Base-by-base conservation (phyloP, 1,284 basidiomycete species). In the Schizophyllum commune region DNA sequence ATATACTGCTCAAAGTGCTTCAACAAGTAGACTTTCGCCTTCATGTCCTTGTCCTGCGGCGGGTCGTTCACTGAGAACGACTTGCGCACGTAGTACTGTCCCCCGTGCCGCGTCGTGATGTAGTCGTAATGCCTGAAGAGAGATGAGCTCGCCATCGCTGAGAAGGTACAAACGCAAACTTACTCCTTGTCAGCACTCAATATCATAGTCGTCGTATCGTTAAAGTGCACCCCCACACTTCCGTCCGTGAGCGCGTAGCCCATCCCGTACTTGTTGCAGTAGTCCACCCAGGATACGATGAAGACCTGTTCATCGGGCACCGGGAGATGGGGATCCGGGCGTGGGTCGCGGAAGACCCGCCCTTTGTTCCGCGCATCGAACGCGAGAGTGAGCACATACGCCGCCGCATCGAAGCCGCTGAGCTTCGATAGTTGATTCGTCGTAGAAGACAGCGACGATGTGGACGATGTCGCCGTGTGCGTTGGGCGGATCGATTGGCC, bases 211-310 rank as follows among this genome's bases (percentile, higher is more conserved):
- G 94, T 93, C 68, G 90, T 93, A 73, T 99, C 96, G 69, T 98
- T 97, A 77, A 98, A 98, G 75, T 98, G 89, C 20, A 98, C 92
- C 7, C 94, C 94, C 32, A 98, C 89, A 1, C 92, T 91, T 3
- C 96, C 95, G 71, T 99, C 95, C 32, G 92, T 95, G 69, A 99
- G 80, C 1, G 94, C 94, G 72, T 98, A 98, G 1, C 96, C 97
- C 86, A 98, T 96, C 9, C 96, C 97, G 74, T 98, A 99, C 77
- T 97, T 97, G 74, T 96, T 94, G 72, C 92, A 96, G 72, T 98
- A 98, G 74, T 99, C 96, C 56, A 98, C 90, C 96, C 96, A 99
- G 8, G 92, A 94, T 1, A 92, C 92, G 66, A 99, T 93, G 74
- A 98, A 99, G 15, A 96, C 89, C 60, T 80, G 83, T 52, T 95